Percentiles rank a stretch among this genome's conserved stretches.
Conservation (phyloP, 352 stramenopile genomes). For the Hyaloperonospora brassicae region DNA sequence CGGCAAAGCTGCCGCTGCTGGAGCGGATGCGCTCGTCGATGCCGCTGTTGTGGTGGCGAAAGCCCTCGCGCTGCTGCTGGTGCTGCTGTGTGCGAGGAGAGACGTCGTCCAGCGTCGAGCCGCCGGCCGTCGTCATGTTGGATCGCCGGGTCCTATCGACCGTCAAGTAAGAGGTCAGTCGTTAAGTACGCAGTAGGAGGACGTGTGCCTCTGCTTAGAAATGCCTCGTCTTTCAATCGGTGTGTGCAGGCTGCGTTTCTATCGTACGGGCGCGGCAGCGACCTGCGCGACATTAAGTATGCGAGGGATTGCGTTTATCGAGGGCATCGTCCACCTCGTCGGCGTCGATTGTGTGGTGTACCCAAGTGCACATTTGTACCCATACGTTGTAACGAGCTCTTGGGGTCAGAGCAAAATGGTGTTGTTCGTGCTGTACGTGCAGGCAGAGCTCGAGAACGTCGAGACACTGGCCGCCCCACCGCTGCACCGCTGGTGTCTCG, state of each 20-base stretch:
- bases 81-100: constrained; percentile 4
- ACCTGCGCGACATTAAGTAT: too few relatives aligned
- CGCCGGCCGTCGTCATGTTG: constrained; percentile 1
- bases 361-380: neutral
- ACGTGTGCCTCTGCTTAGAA: neutral
- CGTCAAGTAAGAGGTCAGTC: too few relatives aligned
- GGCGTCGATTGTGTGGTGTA: too few relatives aligned
- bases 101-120: constrained; percentile 7
- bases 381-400: neutral
- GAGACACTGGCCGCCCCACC: constrained; percentile 56
- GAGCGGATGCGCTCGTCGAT: constrained; percentile 27
- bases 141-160: constrained; percentile 1
- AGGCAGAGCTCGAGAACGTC: constrained; percentile 84
- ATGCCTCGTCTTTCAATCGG: neutral
- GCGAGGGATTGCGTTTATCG: too few relatives aligned
- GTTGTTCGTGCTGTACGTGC: constrained; percentile 82
- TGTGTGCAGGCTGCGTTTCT: neutral
- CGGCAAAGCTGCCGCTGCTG: constrained; percentile 14
- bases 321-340: too few relatives aligned
- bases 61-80: constrained; percentile 6
- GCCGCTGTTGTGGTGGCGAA: constrained; percentile 6
- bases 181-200: neutral
- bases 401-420: constrained; percentile 36
- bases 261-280: too few relatives aligned
- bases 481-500: constrained; percentile 74